A percentile compares a stretch with the other conserved stretches of the same genome.
Evolutionary conservation across 169 alveolate genomes (phyloP).

Genomic region (Eimeria maxima): DNA sequence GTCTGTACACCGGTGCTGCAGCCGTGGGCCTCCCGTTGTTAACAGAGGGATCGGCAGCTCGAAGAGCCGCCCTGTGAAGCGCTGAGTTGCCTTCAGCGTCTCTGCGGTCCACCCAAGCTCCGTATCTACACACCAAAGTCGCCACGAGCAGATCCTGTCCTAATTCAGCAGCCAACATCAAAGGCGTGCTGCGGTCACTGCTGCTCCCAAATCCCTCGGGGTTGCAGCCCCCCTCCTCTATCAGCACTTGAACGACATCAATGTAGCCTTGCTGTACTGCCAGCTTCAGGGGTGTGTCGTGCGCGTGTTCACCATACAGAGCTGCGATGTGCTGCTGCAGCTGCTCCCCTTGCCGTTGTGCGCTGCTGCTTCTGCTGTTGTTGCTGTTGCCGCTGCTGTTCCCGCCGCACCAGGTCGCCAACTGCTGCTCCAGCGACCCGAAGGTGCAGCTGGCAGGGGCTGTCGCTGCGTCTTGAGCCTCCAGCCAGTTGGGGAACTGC

Average conservation of each 20-base stretch:
- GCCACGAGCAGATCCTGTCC: slow-evolving; percentile 90
- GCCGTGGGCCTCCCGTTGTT: neutral
- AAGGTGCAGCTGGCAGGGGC: slow-evolving; percentile 71
- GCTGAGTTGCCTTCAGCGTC: slow-evolving; percentile 92
- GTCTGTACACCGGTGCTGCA: neutral
- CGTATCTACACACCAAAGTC: slow-evolving; percentile 87
- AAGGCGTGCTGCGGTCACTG: slow-evolving; percentile 87
- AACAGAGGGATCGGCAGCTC: slow-evolving; percentile 23
- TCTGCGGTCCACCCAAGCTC: slow-evolving; percentile 89
- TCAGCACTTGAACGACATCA: slow-evolving; percentile 85
- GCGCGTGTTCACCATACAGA: slow-evolving; percentile 31
- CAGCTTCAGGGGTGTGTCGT: slow-evolving; percentile 89
- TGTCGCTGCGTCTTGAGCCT: slow-evolving; percentile 69
- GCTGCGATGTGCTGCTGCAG: slow-evolving; percentile 58
- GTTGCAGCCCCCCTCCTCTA: slow-evolving; percentile 86
- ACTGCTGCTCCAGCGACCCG: slow-evolving; percentile 69
- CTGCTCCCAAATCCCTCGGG: slow-evolving; percentile 86
- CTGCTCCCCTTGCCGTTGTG: slow-evolving; percentile 60
- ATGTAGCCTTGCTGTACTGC: slow-evolving; percentile 89
- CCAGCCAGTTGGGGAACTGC: slow-evolving; percentile 50
- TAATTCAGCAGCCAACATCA: slow-evolving; percentile 93
- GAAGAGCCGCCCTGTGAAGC: slow-evolving; percentile 87
- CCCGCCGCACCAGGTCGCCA: neutral
- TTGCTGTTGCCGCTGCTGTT: slow-evolving; percentile 14
- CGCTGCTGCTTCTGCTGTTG: slow-evolving; percentile 43